phyloP scores from a whole-genome alignment of 2,329 filamentous ascomycete species.

The Leptographium procerum region DNA sequence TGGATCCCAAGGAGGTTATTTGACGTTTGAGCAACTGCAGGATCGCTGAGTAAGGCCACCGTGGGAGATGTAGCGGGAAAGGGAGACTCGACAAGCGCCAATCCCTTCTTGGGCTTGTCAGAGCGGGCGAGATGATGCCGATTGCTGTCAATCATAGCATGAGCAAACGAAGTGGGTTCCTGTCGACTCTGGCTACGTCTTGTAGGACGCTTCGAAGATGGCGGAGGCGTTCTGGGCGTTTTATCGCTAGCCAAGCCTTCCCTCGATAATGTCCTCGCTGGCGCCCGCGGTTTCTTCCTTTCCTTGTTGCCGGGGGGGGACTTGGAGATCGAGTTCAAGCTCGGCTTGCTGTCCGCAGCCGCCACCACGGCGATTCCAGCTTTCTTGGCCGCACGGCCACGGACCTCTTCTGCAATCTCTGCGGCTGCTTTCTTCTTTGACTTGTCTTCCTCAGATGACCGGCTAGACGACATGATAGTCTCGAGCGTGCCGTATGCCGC shows the following conservation, averaged over 20 bases:
- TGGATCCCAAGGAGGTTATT: slow-evolving; percentile 35
- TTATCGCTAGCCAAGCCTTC: not conserved
- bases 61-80: slow-evolving; percentile 20
- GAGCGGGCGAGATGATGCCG: slow-evolving; percentile 17
- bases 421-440: slow-evolving; percentile 48
- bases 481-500: slow-evolving; percentile 51
- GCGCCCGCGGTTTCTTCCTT: not conserved
- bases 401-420: slow-evolving; percentile 43
- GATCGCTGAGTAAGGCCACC: slow-evolving; percentile 39
- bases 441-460: slow-evolving; percentile 52
- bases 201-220: not conserved
- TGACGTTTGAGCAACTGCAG: slow-evolving; percentile 46
- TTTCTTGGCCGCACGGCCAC: slow-evolving; percentile 32
- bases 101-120: slow-evolving; percentile 7
- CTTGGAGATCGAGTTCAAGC: not conserved
- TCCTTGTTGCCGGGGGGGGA: not conserved
- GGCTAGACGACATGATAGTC: slow-evolving; percentile 55
- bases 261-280: not conserved
- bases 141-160: slow-evolving; percentile 32
- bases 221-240: not conserved
- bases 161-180: slow-evolving; percentile 28
- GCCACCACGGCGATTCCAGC: slow-evolving; percentile 16
- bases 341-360: slow-evolving; percentile 9
- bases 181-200: not conserved
- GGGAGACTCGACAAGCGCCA: slow-evolving; percentile 17